Evolutionary conservation across 805 yeast species (phyloP).

Genomic region (Scheffersomyces amazonensis): DNA sequence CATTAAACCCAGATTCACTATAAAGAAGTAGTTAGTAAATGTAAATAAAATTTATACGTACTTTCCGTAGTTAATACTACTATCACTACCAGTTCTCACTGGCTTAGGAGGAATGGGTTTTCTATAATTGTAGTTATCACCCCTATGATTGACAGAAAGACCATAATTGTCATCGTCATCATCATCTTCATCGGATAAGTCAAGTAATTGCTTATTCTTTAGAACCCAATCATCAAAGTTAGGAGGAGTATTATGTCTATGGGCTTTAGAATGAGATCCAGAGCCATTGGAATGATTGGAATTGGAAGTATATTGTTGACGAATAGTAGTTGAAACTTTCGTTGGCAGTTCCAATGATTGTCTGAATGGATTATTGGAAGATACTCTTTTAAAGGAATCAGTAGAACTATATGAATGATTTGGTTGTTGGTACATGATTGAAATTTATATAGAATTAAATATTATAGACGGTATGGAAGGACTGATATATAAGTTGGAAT

Average conservation of each 20-base stretch:
- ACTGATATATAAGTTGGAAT: too few species aligned
- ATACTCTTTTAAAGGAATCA: conserved; percentile 44
- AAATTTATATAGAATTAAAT: too few species aligned
- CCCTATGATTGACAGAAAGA: conserved; percentile 1
- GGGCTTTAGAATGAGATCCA: conserved; percentile 1
- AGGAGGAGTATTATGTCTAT: conserved; percentile 13
- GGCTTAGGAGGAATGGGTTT: conserved; percentile 21
- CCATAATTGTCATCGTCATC: conserved; percentile 3
- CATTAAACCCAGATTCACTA: too few species aligned
- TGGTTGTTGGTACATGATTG: conserved; percentile 42
- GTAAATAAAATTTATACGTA: too few species aligned
- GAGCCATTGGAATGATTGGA: conserved; percentile 1
- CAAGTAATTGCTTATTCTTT: conserved; percentile 38
- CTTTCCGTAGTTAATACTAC: conserved; percentile 29
- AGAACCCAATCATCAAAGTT: conserved; percentile 60
- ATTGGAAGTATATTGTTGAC: conserved; percentile 4
- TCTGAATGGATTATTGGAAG: conserved; percentile 75
- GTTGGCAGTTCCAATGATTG: conserved; percentile 16
- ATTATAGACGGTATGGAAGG: too few species aligned
- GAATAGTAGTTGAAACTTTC: conserved; percentile 8
- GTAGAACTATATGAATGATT: conserved; percentile 30
- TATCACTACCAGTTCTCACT: conserved; percentile 32
- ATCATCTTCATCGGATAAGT: conserved; percentile 34
- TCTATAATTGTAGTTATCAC: conserved; percentile 1
- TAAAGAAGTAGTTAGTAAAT: too few species aligned